These are phyloP conservation scores for Arachnomyces sp. DNA, from an alignment of 2,329 filamentous ascomycete genomes.

Conservation along the genomic window DNA sequence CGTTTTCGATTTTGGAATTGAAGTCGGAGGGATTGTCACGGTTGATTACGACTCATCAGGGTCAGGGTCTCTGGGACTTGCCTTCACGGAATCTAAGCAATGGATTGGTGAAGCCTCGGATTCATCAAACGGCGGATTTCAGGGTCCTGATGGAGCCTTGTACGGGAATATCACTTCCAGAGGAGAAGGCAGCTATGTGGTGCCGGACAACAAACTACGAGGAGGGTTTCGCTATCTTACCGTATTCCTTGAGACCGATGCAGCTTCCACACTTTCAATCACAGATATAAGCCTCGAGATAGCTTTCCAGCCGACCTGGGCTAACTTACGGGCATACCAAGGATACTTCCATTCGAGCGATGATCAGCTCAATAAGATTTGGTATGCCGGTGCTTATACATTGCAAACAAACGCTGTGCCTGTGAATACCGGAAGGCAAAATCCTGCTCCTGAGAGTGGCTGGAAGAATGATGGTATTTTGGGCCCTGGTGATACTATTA, in stretches of 20 bases:
- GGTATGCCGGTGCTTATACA: constrained; percentile 51
- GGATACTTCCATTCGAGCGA: constrained; percentile 48
- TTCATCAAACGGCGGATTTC: constrained; percentile 39
- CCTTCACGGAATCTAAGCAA: constrained; percentile 43
- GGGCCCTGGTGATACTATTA: constrained; percentile 34
- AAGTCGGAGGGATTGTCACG: constrained; percentile 51
- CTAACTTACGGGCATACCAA: constrained; percentile 45
- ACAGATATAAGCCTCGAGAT: constrained; percentile 37
- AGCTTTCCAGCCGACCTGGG: constrained; percentile 44
- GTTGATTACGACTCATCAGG: constrained; percentile 42
- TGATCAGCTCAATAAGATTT: constrained; percentile 48
- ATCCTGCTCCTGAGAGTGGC: constrained; percentile 22
- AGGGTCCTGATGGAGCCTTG: constrained; percentile 37
- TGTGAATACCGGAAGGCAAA: constrained; percentile 29
- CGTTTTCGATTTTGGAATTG: constrained; percentile 53
- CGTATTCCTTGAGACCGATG: constrained; percentile 27
- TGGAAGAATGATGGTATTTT: constrained; percentile 36
- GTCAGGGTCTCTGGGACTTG: constrained; percentile 35
- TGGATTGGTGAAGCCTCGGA: constrained; percentile 44
- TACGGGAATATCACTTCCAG: constrained; percentile 28
- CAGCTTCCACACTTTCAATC: constrained; percentile 28
- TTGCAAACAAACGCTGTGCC: constrained; percentile 41
- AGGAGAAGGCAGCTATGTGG: constrained; percentile 29
- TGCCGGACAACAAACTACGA: constrained; percentile 33
- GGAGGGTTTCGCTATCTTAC: constrained; percentile 42